Evolutionary conservation across 768 basidiomycete species (phyloP), one percentile per base, ranked within the genome.

Genomic region (Mycena haematopus): DNA sequence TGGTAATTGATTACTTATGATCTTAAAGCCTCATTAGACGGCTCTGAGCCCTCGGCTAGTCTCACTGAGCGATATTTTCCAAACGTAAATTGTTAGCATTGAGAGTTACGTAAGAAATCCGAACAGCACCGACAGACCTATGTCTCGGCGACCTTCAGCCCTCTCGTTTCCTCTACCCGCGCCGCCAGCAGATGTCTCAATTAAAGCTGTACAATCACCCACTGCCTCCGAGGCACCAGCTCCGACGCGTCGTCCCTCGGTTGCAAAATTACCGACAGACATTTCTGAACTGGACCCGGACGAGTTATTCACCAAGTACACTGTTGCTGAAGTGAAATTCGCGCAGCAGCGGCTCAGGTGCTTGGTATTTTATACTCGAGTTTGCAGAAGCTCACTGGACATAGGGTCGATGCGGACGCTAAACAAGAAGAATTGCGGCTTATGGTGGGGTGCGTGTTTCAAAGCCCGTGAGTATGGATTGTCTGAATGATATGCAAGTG

Each of bases 391-490:
- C 56, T 58, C 40, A 38, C 52, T 66, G 38, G 63, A 35, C 50
- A 35, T 68, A 93, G 92, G 73, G 77, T 82, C 17, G 93, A 94
- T 77, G 93, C 92, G 0, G 91, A 93, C 71, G 88, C 86, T 46
- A 94, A 95, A 74, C 90, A 93, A 69, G 91, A 94, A 72, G 93
- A 95, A 70, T 82, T 95, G 46, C 84, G 93, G 69, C 80, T 91
- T 47, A 95, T 94, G 93, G 93, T 95, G 76, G 93, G 93, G 93
- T 95, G 79, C 84, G 93, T 88, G 66, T 46, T 61, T 56, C 19
- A 35, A 33, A 31, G 33, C 36, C 42, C 11, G 24, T 60, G 38
- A 57, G 58, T 56, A 33, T 58, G 63, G 61, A 60, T 31, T 60
- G 51, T 68, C 66, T 61, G 62, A 78, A 70, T 77, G 76, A 69